Evolutionary conservation across 441 rosid species (phyloP), one percentile per base, ranked within the genome.

Genomic region (Corymbia citriodora): DNA sequence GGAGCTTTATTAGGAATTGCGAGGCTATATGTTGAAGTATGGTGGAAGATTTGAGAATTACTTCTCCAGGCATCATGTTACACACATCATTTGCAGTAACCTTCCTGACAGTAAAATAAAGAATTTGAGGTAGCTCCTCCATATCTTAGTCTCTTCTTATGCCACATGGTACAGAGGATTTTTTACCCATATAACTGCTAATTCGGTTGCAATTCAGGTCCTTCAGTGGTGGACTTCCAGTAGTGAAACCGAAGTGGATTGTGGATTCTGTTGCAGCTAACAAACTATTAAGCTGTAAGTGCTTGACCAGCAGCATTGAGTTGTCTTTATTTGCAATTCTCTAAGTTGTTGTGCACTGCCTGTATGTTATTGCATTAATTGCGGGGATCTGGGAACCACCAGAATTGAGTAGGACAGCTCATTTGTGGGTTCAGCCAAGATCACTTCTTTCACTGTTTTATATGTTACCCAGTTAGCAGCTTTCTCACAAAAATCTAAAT

Each of bases 221-320:
- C 89, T 98, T 97, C 91, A 97, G 99, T 90, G 90, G 96, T 93
- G 99, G 99, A 55, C 95, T 97, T 61, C 99, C 99, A 55, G 99
- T 98, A 17, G 98, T 98, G 91, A 97, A 96, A 95, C 99, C 99
- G 87, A 55, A 94, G 55, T 98, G 99, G 99, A 93, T 98, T 89
- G 88, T 95, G 93, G 99, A 98, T 90, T 96, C 97, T 92, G 92
- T 96, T 87, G 95, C 94, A 89, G 96, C 98, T 81, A 95, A 96
- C 91, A 96, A 94, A 90, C 97, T 98, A 87, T 90, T 98, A 92
- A 95, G 95, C 81, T 98, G 99, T 97, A 95, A 96, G 99, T 95
- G 90, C 83, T 31, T 83, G 85, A 68, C 87, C 68, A 87, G 65
- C n/a, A 23, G 88, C 88, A 29, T 49, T 86, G 55, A 52, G 40